Base-by-base conservation (phyloP, 768 basidiomycete genomes). In the Imleria badia region DNA sequence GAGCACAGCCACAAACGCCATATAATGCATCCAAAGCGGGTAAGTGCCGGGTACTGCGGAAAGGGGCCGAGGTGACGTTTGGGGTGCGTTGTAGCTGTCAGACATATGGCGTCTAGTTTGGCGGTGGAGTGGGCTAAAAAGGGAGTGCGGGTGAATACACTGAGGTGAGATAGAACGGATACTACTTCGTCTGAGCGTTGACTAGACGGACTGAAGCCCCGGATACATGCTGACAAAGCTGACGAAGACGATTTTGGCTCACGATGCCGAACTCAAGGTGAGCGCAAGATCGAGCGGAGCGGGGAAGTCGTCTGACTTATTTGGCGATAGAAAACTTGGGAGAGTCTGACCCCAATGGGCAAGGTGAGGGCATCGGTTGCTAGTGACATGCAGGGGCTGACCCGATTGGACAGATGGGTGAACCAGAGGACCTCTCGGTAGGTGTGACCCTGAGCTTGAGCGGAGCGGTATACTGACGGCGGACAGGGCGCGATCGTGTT, bases 1-100 rank as follows among this genome's bases (percentile, higher is more conserved):
- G 34, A 30, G 41, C 53, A 53, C 68, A 92, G 82, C 83, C 82
- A 39, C 96, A 98, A 79, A 90, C 91, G 5, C 94, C 95, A 0
- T 98, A 98, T 72, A 98, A 98, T 72, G 90, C 91, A 10, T 95
- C 94, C 19, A 98, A 95, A 76, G 92, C 92, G 34, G 91, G 87
- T 86, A 62, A 63, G 78, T 63, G 35, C 9, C 8, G 11, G 31
- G 10, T 15, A n/a, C n/a, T n/a, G n/a, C 19, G 20, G 43, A 45
- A 23, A 22, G n/a, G 6, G 20, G 6, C 15, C 10, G 19, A 13
- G 17, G 11, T 62, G 55, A 56, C 60, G 45, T 55, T 42, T 56
- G 45, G 38, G 42, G 42, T 20, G n/a, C 30, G 11, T 5, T 40
- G 43, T 55, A 89, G 88, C 94, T 45, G 94, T 98, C 33, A 87